Conservation (phyloP, 139 green algal species). For the Picochlorum sp. region DNA sequence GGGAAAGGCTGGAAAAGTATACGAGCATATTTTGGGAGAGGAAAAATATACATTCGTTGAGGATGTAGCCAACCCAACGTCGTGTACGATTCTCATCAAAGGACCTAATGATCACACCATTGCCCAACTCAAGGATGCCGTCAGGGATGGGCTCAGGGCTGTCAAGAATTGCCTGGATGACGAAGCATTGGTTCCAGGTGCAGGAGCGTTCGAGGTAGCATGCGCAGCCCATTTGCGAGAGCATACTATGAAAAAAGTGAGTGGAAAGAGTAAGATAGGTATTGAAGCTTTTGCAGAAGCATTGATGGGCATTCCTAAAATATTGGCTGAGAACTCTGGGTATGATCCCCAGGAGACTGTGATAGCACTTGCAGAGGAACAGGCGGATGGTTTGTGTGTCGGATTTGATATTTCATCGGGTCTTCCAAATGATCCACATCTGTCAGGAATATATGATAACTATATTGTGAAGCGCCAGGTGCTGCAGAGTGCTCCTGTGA, state of each 20-base stretch:
- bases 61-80: constrained; percentile 75
- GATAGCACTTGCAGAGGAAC: constrained; percentile 49
- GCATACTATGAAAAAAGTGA: constrained; percentile 29
- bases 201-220: constrained; percentile 91
- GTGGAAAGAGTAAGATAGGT: constrained; percentile 75
- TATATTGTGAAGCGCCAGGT: constrained; percentile 95
- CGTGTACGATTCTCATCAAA: constrained; percentile 97
- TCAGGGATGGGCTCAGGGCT: constrained; percentile 89
- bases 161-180: constrained; percentile 97
- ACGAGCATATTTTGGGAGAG: constrained; percentile 97
- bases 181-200: constrained; percentile 64
- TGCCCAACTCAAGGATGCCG: constrained; percentile 96
- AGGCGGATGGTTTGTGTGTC: constrained; percentile 52
- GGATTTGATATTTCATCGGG: constrained; percentile 87
- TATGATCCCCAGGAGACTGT: constrained; percentile 59
- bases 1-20: constrained; percentile 77
- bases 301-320: constrained; percentile 90
- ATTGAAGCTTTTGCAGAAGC: constrained; percentile 95
- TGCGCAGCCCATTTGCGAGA: constrained; percentile 69
- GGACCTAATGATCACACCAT: constrained; percentile 95
- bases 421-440: constrained; percentile 76
- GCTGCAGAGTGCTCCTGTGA: constrained; percentile 82
- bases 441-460: constrained; percentile 92
- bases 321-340: constrained; percentile 89
- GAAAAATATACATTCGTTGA: constrained; percentile 99